A percentile compares a stretch with the other conserved stretches of the same genome.
Evolutionary conservation across 257 asterid species (phyloP).

Genomic region (Ehretia macrophylla): DNA sequence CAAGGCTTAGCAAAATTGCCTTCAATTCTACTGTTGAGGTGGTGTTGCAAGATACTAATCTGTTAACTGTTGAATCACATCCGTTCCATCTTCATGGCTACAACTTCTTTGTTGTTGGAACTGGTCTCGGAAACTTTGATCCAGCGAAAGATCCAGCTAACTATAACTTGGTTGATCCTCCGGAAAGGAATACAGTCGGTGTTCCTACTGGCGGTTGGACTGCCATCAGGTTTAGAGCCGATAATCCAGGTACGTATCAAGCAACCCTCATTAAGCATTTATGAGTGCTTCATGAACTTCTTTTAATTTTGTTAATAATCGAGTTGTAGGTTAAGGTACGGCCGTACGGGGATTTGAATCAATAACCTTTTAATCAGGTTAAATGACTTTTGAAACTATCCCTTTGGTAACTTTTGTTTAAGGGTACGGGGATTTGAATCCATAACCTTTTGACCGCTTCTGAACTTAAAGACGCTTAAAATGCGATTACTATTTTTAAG

Average conservation of each 20-base stretch:
- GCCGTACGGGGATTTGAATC: too few species aligned
- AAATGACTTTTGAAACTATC: too few species aligned
- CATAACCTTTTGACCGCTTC: too few species aligned
- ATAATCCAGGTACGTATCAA: constrained; percentile 39
- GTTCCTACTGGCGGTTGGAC: constrained; percentile 63
- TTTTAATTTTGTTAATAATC: too few species aligned
- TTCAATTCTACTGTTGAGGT: constrained; percentile 44
- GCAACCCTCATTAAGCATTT: not conserved
- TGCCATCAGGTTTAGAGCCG: constrained; percentile 49
- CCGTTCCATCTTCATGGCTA: constrained; percentile 58
- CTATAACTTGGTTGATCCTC: constrained; percentile 46
- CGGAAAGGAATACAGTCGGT: constrained; percentile 49
- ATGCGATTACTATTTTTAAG: too few species aligned
- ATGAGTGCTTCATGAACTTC: too few species aligned
- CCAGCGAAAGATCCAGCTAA: constrained; percentile 36
- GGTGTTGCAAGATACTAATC: constrained; percentile 44
- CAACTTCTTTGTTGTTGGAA: constrained; percentile 47
- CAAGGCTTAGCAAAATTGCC: constrained; percentile 35
- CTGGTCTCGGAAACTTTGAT: constrained; percentile 41
- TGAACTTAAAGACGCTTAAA: too few species aligned
- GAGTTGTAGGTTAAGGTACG: too few species aligned
- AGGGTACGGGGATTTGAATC: too few species aligned
- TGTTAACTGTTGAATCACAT: constrained; percentile 44
- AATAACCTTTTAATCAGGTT: too few species aligned
- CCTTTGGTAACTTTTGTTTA: too few species aligned